Conservation (phyloP, 768 basidiomycete genomes). For the Russula compacta region DNA sequence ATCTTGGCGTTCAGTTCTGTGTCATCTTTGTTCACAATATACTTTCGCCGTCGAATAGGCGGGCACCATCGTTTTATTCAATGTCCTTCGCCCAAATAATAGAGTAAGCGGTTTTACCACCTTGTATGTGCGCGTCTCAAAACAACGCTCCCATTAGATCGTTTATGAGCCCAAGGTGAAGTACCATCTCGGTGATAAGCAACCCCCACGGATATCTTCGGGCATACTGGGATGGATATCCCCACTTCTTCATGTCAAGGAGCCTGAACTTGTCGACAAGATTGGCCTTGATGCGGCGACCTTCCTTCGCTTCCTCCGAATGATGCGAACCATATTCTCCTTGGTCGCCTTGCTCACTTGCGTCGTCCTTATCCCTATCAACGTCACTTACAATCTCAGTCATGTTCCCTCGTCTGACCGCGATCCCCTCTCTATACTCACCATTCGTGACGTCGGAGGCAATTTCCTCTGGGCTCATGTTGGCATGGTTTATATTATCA, state of each 20-base stretch:
- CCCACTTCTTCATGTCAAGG: constrained; percentile 73
- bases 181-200: constrained; percentile 71
- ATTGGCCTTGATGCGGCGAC: constrained; percentile 89
- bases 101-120: constrained; percentile 40
- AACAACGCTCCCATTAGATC: constrained; percentile 37
- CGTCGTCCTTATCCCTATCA: constrained; percentile 75
- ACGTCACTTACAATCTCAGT: constrained; percentile 73
- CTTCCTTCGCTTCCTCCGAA: constrained; percentile 84
- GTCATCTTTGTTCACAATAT: constrained; percentile 6
- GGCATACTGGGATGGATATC: constrained; percentile 85
- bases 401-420: constrained; percentile 42
- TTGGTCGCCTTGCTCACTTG: constrained; percentile 56
- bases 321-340: constrained; percentile 69
- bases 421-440: constrained; percentile 69
- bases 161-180: constrained; percentile 93
- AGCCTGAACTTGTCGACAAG: constrained; percentile 82
- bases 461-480: constrained; percentile 77
- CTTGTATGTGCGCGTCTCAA: background rate
- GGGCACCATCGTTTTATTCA: constrained; percentile 68
- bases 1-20: background rate
- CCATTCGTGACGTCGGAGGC: constrained; percentile 74
- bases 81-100: constrained; percentile 80
- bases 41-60: constrained; percentile 33
- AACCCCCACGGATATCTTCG: constrained; percentile 73
- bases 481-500: constrained; percentile 73